Conservation (phyloP, 371 early-diverging fungal species). For the Circinella umbellata region DNA sequence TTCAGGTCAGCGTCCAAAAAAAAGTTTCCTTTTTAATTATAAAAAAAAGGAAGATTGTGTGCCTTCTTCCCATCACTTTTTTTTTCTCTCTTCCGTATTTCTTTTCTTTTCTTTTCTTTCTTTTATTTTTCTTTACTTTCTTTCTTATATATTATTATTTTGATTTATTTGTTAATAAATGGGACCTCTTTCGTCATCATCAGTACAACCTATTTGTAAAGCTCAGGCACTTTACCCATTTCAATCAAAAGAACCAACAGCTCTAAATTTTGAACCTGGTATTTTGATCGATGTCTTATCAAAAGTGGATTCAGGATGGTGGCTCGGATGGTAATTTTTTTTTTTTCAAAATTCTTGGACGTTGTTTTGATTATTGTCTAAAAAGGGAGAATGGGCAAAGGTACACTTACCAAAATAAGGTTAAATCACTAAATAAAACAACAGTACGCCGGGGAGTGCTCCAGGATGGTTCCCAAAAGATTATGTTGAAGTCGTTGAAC, state of each 20-base stretch:
- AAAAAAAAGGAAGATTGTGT: neutral
- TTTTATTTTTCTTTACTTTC: constrained; percentile 11
- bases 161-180: no score
- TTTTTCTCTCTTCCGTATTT: neutral
- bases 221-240: constrained; percentile 19
- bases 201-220: constrained; percentile 10
- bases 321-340: constrained; percentile 71
- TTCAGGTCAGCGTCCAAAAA: no score
- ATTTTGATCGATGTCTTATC: constrained; percentile 84
- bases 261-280: constrained; percentile 76
- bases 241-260: constrained; percentile 63
- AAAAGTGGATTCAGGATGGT: constrained; percentile 90
- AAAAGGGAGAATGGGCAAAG: neutral
- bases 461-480: constrained; percentile 94
- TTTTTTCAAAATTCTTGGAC: no score
- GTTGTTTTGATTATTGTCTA: constrained; percentile 16
- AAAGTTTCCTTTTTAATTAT: neutral
- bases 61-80: neutral
- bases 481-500: constrained; percentile 68
- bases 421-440: neutral
- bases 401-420: neutral
- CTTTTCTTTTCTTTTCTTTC: constrained; percentile 8
- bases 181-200: neutral
- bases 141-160: neutral
- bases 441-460: constrained; percentile 38